These are phyloP conservation scores for Beauveria asiatica DNA, from an alignment of 2,329 filamentous ascomycete genomes.

Conservation along the genomic window DNA sequence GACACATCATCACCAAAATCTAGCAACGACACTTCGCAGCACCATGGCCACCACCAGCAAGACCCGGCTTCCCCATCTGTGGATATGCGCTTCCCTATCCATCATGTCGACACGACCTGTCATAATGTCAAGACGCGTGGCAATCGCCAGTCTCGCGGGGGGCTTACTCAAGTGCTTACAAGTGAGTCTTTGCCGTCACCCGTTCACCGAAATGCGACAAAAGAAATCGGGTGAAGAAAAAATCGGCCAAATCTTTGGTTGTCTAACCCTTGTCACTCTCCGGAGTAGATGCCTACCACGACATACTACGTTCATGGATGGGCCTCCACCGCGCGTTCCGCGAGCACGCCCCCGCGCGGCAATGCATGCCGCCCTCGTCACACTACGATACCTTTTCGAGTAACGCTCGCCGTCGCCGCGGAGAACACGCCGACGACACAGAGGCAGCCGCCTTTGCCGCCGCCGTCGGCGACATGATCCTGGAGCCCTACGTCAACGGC, in stretches of 20 bases:
- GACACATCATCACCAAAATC: not conserved
- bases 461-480: slow-evolving; percentile 17
- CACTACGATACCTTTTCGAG: slow-evolving; percentile 2
- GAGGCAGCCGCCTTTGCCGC: not conserved
- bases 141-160: not conserved
- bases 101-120: not conserved
- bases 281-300: not conserved
- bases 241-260: not conserved
- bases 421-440: not conserved
- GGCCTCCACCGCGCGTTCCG: not conserved
- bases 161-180: slow-evolving; percentile 5
- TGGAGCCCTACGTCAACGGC: slow-evolving; percentile 49
- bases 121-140: not conserved
- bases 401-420: not conserved
- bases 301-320: slow-evolving; percentile 5
- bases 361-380: not conserved
- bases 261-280: not conserved
- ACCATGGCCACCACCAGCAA: not conserved
- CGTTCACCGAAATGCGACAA: too few species aligned
- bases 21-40: not conserved
- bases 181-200: not conserved
- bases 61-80: not conserved
- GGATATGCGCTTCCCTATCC: not conserved
- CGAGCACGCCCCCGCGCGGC: not conserved
- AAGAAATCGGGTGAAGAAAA: not conserved